These are phyloP conservation scores for Podospora didyma DNA, from an alignment of 495 filamentous ascomycete genomes.

Conservation along the genomic window DNA sequence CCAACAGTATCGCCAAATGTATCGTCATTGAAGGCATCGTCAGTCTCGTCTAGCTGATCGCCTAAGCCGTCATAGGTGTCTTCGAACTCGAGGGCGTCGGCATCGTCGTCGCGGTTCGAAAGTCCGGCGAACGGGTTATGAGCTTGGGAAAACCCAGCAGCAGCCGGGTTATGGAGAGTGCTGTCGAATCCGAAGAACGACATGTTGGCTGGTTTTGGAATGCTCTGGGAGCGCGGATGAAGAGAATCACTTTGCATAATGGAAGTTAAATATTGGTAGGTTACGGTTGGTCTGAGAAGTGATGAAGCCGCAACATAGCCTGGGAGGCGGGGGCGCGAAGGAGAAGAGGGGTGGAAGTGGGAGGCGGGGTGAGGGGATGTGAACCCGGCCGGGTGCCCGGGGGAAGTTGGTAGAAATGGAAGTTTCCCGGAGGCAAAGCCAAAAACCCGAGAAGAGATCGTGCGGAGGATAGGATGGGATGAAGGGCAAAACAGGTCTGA, in stretches of 20 bases:
- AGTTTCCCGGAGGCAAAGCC: no score
- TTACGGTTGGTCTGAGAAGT: no score
- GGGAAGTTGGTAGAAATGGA: no score
- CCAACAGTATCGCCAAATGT: conserved; percentile 71
- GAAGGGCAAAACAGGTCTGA: background rate
- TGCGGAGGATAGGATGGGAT: background rate
- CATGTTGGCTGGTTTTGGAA: conserved; percentile 17
- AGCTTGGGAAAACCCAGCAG: conserved; percentile 74
- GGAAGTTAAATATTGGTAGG: conserved; percentile 2
- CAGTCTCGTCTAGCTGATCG: conserved; percentile 84
- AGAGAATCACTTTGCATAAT: conserved; percentile 16
- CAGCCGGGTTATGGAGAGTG: conserved; percentile 52
- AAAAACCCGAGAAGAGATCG: no score
- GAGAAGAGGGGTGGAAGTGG: no score
- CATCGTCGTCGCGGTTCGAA: conserved; percentile 65
- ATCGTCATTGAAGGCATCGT: conserved; percentile 95
- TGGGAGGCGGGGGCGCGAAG: no score
- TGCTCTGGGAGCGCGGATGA: background rate
- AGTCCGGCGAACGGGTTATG: conserved; percentile 88
- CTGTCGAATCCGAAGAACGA: conserved; percentile 83
- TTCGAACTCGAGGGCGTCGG: conserved; percentile 86
- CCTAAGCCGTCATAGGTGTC: conserved; percentile 97
- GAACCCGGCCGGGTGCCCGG: no score
- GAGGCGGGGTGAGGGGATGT: no score
- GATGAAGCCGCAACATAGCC: no score